Evolutionary conservation across 805 yeast species (phyloP), one percentile per base, ranked within the genome.

Genomic region (Teunomyces aglyptinius): DNA sequence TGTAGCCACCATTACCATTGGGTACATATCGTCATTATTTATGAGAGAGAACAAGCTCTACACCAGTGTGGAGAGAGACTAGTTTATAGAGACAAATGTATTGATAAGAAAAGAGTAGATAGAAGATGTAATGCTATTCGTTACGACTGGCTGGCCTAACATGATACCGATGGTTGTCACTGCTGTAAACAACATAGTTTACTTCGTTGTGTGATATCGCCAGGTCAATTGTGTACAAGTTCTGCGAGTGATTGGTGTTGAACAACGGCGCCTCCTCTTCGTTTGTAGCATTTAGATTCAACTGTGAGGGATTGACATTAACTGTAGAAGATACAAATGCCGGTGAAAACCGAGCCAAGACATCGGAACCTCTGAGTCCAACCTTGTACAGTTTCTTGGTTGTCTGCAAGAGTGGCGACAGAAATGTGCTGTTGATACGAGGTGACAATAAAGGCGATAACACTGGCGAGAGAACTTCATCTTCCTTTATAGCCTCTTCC

Each of bases 41-140:
- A 78, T 83, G 65, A 75, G 72, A 50, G 89, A 84, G 60, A 77
- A 82, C 59, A 74, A 70, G 45, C 65, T 85, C 38, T 86, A 82
- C 58, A 57, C 80, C 1, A 74, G 77, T 2, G 64, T 82, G 35
- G 65, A 74, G 43, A 68, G 86, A 52, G 68, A 66, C 22, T 24
- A 36, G 11, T 38, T 19, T 22, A 3, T 15, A 20, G 18, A 18
- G 27, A 26, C 19, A 28, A 26, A 29, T 28, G n/a, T 18, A 38
- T 15, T 13, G 20, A 31, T 20, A 8, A 16, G 15, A 24, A 12
- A 13, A 22, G 12, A 27, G 3, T 8, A 31, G 10, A 31, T 6
- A n/a, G 33, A 13, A 31, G 18, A 31, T 24, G 26, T 7, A 8
- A 27, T n/a, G 19, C 15, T 41, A 31, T 32, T 41, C 22, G 22